Conservation (phyloP, 352 stramenopile genomes). For the Thalassiosira gravida region DNA sequence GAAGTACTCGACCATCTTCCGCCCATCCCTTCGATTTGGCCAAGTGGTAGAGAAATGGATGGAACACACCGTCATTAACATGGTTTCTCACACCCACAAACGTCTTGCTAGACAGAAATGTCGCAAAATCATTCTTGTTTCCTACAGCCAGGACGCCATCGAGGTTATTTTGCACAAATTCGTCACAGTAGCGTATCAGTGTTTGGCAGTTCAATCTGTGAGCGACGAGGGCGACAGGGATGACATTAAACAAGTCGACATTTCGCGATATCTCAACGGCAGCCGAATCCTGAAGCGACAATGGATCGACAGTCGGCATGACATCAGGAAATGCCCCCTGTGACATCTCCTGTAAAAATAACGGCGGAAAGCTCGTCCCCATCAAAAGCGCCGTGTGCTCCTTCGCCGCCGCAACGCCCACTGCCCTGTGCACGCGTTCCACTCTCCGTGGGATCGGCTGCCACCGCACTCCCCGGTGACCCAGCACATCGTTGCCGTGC, state of each 20-base stretch:
- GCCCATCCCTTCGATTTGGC: conserved; percentile 39
- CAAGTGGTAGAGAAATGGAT: conserved; percentile 67
- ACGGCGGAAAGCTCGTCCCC: conserved; percentile 68
- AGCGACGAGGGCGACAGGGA: conserved; percentile 74
- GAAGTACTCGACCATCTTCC: conserved; percentile 8
- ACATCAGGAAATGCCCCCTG: no score
- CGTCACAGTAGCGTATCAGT: conserved; percentile 67
- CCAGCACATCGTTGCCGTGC: conserved; percentile 69
- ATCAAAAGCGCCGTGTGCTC: conserved; percentile 84
- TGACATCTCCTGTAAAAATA: no score
- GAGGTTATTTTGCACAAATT: conserved; percentile 80
- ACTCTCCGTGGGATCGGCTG: conserved; percentile 75
- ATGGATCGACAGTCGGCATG: neutral
- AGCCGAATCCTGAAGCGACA: conserved; percentile 64
- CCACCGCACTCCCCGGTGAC: conserved; percentile 76
- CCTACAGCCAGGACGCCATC: conserved; percentile 80
- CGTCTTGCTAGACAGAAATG: conserved; percentile 60
- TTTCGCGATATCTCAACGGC: conserved; percentile 66
- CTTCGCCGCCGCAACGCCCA: conserved; percentile 75
- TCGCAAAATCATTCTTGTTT: conserved; percentile 69
- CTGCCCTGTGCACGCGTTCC: conserved; percentile 71
- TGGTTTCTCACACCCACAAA: conserved; percentile 17
- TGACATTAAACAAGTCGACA: conserved; percentile 85
- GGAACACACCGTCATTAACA: conserved; percentile 59
- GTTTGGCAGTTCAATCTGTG: conserved; percentile 55